Evolutionary conservation across 768 basidiomycete species (phyloP), one percentile per base, ranked within the genome.

Genomic region (Royoungia palumana): DNA sequence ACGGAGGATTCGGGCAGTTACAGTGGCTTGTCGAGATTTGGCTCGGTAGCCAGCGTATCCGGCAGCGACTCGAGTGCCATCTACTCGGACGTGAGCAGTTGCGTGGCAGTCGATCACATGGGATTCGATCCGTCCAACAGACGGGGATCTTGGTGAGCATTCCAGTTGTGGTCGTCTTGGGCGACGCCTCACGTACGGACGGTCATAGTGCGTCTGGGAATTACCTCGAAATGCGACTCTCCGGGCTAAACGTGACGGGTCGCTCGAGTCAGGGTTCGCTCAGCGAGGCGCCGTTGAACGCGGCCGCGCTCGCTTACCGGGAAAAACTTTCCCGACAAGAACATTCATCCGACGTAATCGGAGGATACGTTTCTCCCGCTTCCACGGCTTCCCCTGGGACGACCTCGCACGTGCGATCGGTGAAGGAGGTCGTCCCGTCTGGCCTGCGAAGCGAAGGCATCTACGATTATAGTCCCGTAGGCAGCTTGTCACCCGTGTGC

Each of bases 51-150:
- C 5, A 83, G 82, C 9, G 65, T 82, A 34, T 75, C 77, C 8
- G 80, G 80, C 21, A 83, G 81, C 60, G 81, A 83, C 11, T 70
- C 82, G 0, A 83, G 80, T 11, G 71, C 72, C 7, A 72, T 76
- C 53, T 78, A 70, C 41, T 72, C 78, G 8, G 77, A 80, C 5
- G 68, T 74, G 38, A 66, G 69, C 51, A 70, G 67, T 30, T 67
- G 66, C 56, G 64, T 60, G 40, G 65, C 59, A 11, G 62, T 53
- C 34, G 66, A 67, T 46, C 70, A 63, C 41, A 41, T 56, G 35
- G 64, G 49, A 3, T 70, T 60, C 30, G 68, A 65, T 56, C 47
- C 68, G 17, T 69, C 72, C 24, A 64, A 55, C 22, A 65, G 68
- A 46, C 68, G 68, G 48, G 64, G 59, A 32, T 69, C 59, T 53